Percentiles rank a stretch among this genome's conserved stretches.
Evolutionary conservation across 352 stramenopile genomes (phyloP).

Genomic region (Sclerospora graminicola): DNA sequence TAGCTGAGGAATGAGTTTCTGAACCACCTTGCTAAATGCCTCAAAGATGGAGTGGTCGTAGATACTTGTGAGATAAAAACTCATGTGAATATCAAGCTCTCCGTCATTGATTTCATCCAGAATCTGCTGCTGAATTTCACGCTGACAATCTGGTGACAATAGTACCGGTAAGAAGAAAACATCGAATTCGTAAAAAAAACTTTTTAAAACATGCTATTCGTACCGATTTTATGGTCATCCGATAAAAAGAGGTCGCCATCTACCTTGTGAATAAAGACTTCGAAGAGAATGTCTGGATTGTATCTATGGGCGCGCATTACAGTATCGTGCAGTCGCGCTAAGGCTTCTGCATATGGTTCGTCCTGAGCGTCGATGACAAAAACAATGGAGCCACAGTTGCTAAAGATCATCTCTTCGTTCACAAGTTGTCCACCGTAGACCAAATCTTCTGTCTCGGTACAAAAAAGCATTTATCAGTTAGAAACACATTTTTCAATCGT

Average conservation of each 20-base stretch:
- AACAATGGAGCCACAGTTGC: slow-evolving; percentile 88
- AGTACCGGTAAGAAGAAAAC: background rate
- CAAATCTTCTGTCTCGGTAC: slow-evolving; percentile 46
- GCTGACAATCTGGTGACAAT: slow-evolving; percentile 82
- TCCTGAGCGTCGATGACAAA: slow-evolving; percentile 98
- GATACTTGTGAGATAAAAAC: slow-evolving; percentile 87
- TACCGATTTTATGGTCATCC: slow-evolving; percentile 96
- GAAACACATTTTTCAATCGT: background rate
- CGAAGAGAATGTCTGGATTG: slow-evolving; percentile 94
- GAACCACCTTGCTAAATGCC: slow-evolving; percentile 95
- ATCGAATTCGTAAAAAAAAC: slow-evolving; percentile 7
- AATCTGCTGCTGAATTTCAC: slow-evolving; percentile 96
- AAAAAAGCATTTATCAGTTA: background rate
- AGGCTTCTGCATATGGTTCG: slow-evolving; percentile 79
- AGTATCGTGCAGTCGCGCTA: slow-evolving; percentile 83
- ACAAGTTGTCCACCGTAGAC: slow-evolving; percentile 82
- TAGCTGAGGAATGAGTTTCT: slow-evolving; percentile 96
- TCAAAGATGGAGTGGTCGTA: slow-evolving; percentile 97
- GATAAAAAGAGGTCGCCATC: slow-evolving; percentile 97
- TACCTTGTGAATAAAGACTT: slow-evolving; percentile 99
- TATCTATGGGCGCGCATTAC: slow-evolving; percentile 79
- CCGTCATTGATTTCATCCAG: slow-evolving; percentile 93
- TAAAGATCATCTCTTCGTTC: slow-evolving; percentile 90
- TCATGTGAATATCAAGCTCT: slow-evolving; percentile 89
- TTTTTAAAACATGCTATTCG: background rate